phyloP scores from a whole-genome alignment of 306 rosid genomes.

The Pterocarpus macrocarpus region DNA sequence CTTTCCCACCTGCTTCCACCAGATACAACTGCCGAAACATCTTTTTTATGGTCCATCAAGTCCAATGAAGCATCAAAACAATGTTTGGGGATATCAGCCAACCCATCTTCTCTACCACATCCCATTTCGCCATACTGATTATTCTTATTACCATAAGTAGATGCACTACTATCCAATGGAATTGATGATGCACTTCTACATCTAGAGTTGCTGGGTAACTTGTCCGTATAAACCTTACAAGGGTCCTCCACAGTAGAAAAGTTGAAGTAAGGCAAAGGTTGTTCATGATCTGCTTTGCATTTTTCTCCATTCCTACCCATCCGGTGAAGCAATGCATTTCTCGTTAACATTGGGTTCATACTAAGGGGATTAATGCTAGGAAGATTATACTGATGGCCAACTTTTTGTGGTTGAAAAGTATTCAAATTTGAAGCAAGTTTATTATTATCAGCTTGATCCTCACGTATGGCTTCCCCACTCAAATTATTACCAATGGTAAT shows the following conservation, averaged over 20 bases:
- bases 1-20: conserved; percentile 97
- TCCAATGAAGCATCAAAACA: conserved; percentile 52
- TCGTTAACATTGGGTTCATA: conserved; percentile 78
- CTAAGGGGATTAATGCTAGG: conserved; percentile 77
- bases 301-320: conserved; percentile 58
- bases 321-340: conserved; percentile 58
- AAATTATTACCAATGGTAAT: conserved; percentile 44
- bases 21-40: conserved; percentile 51
- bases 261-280: conserved; percentile 68
- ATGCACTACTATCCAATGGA: conserved; percentile 48
- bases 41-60: conserved; percentile 47
- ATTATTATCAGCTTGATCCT: conserved; percentile 51
- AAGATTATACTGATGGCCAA: conserved; percentile 56
- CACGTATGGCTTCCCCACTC: conserved; percentile 47
- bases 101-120: conserved; percentile 46
- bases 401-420: conserved; percentile 50
- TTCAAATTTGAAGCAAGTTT: conserved; percentile 50
- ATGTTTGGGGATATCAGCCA: conserved; percentile 48
- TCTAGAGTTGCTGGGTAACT: conserved; percentile 49
- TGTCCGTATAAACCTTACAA: conserved; percentile 68
- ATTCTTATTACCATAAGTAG: conserved; percentile 48
- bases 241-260: conserved; percentile 82
- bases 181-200: conserved; percentile 43
- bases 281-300: conserved; percentile 42
- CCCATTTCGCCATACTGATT: conserved; percentile 48